Conservation (phyloP, 2,329 filamentous ascomycete species). For the Leptosphaerulina australis region DNA sequence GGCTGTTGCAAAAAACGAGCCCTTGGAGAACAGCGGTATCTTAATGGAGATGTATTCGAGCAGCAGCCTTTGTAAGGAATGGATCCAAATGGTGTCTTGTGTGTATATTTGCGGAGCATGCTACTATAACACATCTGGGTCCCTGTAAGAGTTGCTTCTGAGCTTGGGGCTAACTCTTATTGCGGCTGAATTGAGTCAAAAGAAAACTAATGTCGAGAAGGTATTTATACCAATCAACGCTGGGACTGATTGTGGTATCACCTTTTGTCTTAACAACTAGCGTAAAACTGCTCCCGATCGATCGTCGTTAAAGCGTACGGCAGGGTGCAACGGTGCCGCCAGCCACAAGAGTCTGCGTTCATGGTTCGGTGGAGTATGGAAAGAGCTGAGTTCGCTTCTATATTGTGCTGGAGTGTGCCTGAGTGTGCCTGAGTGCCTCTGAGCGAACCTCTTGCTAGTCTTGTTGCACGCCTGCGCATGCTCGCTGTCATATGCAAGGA, state of each 20-base stretch:
- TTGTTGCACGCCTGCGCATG: neutral
- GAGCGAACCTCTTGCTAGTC: conserved; percentile 2
- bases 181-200: conserved; percentile 6
- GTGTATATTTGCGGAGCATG: neutral
- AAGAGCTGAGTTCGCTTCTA: neutral
- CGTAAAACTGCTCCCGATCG: neutral
- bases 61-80: neutral
- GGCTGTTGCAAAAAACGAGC: neutral
- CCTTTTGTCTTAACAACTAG: no score
- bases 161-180: neutral
- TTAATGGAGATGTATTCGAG: neutral
- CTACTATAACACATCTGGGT: neutral
- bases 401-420: no score
- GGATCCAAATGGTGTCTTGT: neutral
- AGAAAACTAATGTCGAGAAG: no score
- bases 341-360: neutral
- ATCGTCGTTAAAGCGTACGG: conserved; percentile 1
- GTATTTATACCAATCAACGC: no score
- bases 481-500: neutral
- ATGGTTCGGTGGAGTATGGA: neutral
- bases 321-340: conserved; percentile 4
- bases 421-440: no score
- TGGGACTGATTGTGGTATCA: no score
- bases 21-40: neutral
- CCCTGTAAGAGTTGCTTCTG: neutral